Conservation (phyloP, 2,329 filamentous ascomycete species). For the Cadophora sp. region DNA sequence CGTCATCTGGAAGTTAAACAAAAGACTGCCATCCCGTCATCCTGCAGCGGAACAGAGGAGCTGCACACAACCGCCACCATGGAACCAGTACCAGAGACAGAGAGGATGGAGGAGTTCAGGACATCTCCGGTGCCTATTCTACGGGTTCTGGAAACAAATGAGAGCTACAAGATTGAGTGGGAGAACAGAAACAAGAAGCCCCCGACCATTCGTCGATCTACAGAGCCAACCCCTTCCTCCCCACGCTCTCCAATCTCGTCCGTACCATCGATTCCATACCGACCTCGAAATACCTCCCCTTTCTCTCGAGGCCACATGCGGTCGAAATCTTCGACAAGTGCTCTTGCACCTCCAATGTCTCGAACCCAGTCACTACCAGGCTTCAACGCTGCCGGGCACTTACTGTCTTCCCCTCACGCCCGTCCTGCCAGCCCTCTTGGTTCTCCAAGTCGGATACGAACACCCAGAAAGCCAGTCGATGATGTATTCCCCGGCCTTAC, state of each 20-base stretch:
- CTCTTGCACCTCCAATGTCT: slow-evolving; percentile 62
- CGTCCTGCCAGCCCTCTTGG: slow-evolving; percentile 61
- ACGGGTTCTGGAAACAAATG: slow-evolving; percentile 49
- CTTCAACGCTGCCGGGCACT: slow-evolving; percentile 64
- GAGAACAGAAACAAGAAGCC: slow-evolving; percentile 56
- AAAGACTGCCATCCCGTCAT: not conserved
- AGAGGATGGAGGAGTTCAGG: slow-evolving; percentile 71
- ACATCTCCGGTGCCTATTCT: slow-evolving; percentile 62
- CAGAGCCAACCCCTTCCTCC: slow-evolving; percentile 61
- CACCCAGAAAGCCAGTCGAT: slow-evolving; percentile 63
- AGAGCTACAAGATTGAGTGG: slow-evolving; percentile 21
- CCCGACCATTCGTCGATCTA: slow-evolving; percentile 61
- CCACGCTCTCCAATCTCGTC: slow-evolving; percentile 54
- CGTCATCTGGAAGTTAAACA: slow-evolving; percentile 13
- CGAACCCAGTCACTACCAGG: slow-evolving; percentile 71
- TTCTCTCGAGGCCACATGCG: slow-evolving; percentile 62
- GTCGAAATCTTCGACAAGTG: slow-evolving; percentile 63
- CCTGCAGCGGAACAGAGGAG: not conserved
- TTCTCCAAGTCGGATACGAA: slow-evolving; percentile 59
- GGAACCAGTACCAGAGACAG: slow-evolving; percentile 73
- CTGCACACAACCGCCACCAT: slow-evolving; percentile 48
- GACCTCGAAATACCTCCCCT: slow-evolving; percentile 68
- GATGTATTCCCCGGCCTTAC: slow-evolving; percentile 65
- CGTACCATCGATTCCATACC: slow-evolving; percentile 59
- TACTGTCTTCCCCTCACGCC: slow-evolving; percentile 59